These are phyloP conservation scores for Apodospora peruviana DNA, from an alignment of 495 filamentous ascomycete species.

Conservation along the genomic window DNA sequence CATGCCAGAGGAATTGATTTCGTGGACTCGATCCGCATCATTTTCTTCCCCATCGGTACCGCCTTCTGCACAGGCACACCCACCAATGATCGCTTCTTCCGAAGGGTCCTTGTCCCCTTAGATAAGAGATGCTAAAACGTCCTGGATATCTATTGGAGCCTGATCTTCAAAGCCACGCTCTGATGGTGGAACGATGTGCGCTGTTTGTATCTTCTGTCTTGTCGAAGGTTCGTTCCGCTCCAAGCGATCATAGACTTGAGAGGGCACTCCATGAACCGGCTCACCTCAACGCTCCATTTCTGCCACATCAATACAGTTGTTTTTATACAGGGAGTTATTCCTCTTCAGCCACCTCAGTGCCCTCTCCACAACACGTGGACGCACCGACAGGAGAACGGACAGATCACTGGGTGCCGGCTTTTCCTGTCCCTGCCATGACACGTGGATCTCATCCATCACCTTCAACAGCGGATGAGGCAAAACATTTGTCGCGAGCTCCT, in stretches of 20 bases:
- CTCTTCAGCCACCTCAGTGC: not conserved
- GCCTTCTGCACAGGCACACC: not conserved
- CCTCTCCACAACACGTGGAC: not conserved
- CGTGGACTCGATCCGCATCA: no score
- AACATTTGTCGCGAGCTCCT: constrained; percentile 4
- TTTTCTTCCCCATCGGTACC: not conserved
- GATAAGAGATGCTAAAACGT: not conserved
- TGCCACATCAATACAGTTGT: not conserved
- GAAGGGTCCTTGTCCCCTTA: not conserved
- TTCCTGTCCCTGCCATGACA: constrained; percentile 3
- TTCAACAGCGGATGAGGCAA: constrained; percentile 4
- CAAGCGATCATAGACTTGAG: not conserved
- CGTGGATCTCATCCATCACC: constrained; percentile 6
- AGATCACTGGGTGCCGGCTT: constrained; percentile 5
- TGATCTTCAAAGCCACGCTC: not conserved
- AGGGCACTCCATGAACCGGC: not conserved
- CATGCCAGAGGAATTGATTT: not conserved
- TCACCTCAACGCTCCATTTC: not conserved
- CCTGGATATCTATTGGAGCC: not conserved
- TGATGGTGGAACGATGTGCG: not conserved
- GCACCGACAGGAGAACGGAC: constrained; percentile 2
- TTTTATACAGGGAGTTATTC: not conserved
- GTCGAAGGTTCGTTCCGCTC: constrained; percentile 1
- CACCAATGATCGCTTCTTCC: not conserved
- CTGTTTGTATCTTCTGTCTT: not conserved